Percentiles rank a stretch among this genome's conserved stretches.
These are phyloP conservation scores for Coniochaeta ligniaria DNA, from an alignment of 2,329 filamentous ascomycete species.

Conservation along the genomic window DNA sequence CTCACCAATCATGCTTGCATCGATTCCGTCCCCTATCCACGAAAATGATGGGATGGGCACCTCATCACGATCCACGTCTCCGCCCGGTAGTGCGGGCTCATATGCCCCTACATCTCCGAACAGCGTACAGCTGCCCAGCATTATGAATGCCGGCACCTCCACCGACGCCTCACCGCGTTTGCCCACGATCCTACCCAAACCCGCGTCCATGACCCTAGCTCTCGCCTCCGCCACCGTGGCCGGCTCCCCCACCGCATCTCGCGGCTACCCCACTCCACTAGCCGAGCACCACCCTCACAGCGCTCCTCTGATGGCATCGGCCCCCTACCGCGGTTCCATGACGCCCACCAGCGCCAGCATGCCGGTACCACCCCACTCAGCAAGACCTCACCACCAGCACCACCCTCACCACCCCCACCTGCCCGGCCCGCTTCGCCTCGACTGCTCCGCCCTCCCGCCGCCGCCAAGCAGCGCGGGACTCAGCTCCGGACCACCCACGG, in stretches of 20 bases:
- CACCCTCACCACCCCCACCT: constrained; percentile 20
- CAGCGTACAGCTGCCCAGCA: constrained; percentile 46
- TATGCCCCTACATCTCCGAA: constrained; percentile 38
- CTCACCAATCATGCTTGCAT: constrained; percentile 41
- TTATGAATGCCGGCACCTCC: constrained; percentile 33
- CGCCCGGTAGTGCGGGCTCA: constrained; percentile 36
- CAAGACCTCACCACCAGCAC: constrained; percentile 22
- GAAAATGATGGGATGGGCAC: constrained; percentile 31
- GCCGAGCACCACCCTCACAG: constrained; percentile 35
- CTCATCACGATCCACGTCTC: constrained; percentile 34
- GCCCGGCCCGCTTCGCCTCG: constrained; percentile 41
- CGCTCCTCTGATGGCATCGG: constrained; percentile 35
- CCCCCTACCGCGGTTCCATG: constrained; percentile 27
- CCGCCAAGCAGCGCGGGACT: constrained; percentile 12
- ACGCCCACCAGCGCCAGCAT: constrained; percentile 24
- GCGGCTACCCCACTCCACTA: constrained; percentile 31
- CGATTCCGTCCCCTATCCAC: constrained; percentile 42
- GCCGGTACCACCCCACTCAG: constrained; percentile 27
- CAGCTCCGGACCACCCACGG: neutral
- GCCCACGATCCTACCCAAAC: constrained; percentile 61
- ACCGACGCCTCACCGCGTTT: constrained; percentile 40
- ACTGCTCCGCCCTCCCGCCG: constrained; percentile 43
- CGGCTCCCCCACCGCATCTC: constrained; percentile 25
- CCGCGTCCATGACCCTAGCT: constrained; percentile 40
- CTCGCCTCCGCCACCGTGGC: constrained; percentile 20